Evolutionary conservation across 2,329 filamentous ascomycete genomes (phyloP).

Genomic region (Penicillium sp.): DNA sequence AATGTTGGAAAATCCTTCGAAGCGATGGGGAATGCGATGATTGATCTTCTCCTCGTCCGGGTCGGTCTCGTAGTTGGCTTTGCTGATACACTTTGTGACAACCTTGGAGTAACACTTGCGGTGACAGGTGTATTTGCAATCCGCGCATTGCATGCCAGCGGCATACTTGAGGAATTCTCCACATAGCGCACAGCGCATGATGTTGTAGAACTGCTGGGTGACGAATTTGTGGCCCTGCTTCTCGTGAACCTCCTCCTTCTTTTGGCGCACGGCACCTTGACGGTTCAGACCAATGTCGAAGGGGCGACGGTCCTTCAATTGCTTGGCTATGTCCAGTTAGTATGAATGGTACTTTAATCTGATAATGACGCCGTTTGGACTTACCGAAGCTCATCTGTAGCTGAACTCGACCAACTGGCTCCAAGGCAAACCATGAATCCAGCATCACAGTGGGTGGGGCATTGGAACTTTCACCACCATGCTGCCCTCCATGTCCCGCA

Average conservation of each 20-base stretch:
- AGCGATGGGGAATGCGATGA: conserved; percentile 96
- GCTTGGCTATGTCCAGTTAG: conserved; percentile 63
- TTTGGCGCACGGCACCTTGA: conserved; percentile 94
- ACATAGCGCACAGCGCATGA: conserved; percentile 98
- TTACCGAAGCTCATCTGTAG: conserved; percentile 81
- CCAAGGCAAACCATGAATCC: conserved; percentile 95
- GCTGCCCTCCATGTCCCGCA: conserved; percentile 25
- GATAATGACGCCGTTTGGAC: conserved; percentile 13
- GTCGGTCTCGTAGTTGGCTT: conserved; percentile 97
- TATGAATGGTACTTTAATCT: not conserved
- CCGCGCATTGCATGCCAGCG: conserved; percentile 97
- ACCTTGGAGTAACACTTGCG: conserved; percentile 96
- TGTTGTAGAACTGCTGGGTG: conserved; percentile 99
- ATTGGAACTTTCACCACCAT: conserved; percentile 33
- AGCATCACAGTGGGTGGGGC: conserved; percentile 54
- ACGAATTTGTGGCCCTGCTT: conserved; percentile 99
- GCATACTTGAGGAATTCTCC: conserved; percentile 99
- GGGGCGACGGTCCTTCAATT: conserved; percentile 76
- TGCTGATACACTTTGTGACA: conserved; percentile 99
- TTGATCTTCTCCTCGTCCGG: conserved; percentile 99
- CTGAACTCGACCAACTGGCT: conserved; percentile 90
- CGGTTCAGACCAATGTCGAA: conserved; percentile 89
- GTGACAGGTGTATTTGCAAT: conserved; percentile 99
- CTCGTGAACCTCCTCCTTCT: conserved; percentile 97
- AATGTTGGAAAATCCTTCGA: conserved; percentile 95